These are phyloP conservation scores for Primulina tabacum DNA, from an alignment of 257 asterid genomes.

Conservation along the genomic window DNA sequence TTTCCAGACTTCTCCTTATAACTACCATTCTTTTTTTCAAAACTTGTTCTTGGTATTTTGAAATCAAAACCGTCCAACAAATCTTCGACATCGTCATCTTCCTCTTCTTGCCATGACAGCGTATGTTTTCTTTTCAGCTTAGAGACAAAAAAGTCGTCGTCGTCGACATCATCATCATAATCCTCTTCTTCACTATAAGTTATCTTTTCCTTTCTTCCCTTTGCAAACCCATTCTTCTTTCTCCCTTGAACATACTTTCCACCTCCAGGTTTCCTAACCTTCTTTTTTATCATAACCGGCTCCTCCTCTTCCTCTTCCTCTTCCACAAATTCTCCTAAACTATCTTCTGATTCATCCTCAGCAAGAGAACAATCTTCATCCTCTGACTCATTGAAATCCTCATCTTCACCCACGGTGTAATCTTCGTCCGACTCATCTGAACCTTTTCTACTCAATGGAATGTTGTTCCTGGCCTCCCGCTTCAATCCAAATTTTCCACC, in stretches of 20 bases:
- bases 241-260: slow-evolving; percentile 32
- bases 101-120: slow-evolving; percentile 33
- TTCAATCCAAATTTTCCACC: slow-evolving; percentile 42
- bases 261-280: slow-evolving; percentile 31
- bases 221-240: slow-evolving; percentile 37
- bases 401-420: slow-evolving; percentile 59
- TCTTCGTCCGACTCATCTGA: slow-evolving; percentile 78
- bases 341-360: slow-evolving; percentile 70
- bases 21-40: slow-evolving; percentile 23
- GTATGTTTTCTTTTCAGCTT: slow-evolving; percentile 24
- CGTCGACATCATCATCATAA: slow-evolving; percentile 37
- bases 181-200: slow-evolving; percentile 29
- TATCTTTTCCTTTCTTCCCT: slow-evolving; percentile 31
- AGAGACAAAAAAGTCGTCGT: slow-evolving; percentile 23
- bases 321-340: slow-evolving; percentile 43
- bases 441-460: slow-evolving; percentile 25
- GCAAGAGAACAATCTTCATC: slow-evolving; percentile 72
- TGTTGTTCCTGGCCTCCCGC: slow-evolving; percentile 39
- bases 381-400: slow-evolving; percentile 52
- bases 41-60: slow-evolving; percentile 31
- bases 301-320: slow-evolving; percentile 36
- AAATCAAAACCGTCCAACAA: slow-evolving; percentile 33
- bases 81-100: slow-evolving; percentile 30
- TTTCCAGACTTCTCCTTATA: slow-evolving; percentile 27
- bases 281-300: slow-evolving; percentile 47